phyloP scores from a whole-genome alignment of 1,284 basidiomycete species.

The Leccinum insigne region DNA sequence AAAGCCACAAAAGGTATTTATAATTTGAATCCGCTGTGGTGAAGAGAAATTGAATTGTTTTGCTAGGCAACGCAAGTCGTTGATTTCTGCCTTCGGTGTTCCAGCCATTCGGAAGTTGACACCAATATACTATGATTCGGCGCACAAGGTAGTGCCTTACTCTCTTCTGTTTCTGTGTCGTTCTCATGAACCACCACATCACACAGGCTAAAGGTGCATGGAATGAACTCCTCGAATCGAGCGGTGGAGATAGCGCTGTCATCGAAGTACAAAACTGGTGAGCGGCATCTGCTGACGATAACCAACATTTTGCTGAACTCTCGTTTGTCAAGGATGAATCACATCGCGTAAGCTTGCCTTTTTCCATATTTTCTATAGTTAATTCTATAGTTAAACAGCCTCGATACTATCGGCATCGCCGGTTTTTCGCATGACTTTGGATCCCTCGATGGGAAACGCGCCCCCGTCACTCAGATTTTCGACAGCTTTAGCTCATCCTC shows the following conservation, averaged over 20 bases:
- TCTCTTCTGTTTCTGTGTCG: not conserved
- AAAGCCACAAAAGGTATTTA: not conserved
- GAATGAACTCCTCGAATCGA: not conserved
- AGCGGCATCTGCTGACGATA: not conserved
- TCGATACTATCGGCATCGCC: not conserved
- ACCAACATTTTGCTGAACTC: not conserved
- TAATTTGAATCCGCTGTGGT: not conserved
- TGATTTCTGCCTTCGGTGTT: not conserved
- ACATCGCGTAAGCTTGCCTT: not conserved
- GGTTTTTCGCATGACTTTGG: conserved; percentile 1
- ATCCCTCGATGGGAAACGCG: not conserved
- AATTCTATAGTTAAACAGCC: not conserved
- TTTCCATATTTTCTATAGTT: not conserved
- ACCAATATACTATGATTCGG: not conserved
- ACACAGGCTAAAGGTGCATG: not conserved
- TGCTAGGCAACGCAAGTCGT: not conserved
- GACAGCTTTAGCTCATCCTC: not conserved
- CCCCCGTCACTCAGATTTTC: not conserved
- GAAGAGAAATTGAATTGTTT: not conserved
- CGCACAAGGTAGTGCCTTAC: not conserved
- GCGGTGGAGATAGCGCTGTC: too few relatives aligned
- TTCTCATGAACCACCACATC: not conserved
- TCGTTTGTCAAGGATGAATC: not conserved
- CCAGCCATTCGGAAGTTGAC: not conserved
- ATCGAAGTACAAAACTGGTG: not conserved